Base-by-base conservation (phyloP, 768 basidiomycete genomes). In the Mycena haematopus region DNA sequence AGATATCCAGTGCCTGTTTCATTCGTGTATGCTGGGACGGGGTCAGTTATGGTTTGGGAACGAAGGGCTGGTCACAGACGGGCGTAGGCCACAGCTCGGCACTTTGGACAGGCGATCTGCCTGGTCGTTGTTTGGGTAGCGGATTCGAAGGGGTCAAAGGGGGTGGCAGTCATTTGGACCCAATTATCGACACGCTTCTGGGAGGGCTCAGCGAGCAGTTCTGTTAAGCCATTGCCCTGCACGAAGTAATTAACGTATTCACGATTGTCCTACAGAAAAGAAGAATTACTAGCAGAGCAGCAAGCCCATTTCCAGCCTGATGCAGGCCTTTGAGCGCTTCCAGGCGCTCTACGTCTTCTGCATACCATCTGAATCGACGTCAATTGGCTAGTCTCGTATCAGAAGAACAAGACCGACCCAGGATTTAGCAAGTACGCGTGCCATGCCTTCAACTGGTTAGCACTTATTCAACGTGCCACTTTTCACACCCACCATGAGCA, bases 1-100 rank as follows among this genome's bases (percentile, higher is more conserved):
- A 81, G 69, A 56, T 85, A 87, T 0, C 86, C 86, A 0, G 77
- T 79, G 0, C 80, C 82, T 0, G 70, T 62, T 7, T 67, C 69
- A 6, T 72, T 79, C 58, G 80, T 63, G 40, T 80, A 80, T 1
- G 78, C 85, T 86, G 38, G 6, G 36, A 19, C 25, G 22, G 2
- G 24, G 42, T 59, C 27, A 60, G 55, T 45, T 24, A 29, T 3
- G 11, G 9, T 19, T 45, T 14, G 11, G 11, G 11, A 4, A 33
- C 22, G 14, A 21, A 42, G 44, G 40, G 15, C 22, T 17, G 29
- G 29, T 4, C 29, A 68, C 74, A 56, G 42, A 79, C 78, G 70
- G 51, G 72, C 71, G 40, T 65, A 31, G 31, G 72, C 54, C 10
- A 56, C 27, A 5, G 52, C 46, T 3, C 56, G 47, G 33, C 78